Evolutionary conservation across 805 yeast genomes (phyloP).

Genomic region (Candida vartiovaarae): DNA sequence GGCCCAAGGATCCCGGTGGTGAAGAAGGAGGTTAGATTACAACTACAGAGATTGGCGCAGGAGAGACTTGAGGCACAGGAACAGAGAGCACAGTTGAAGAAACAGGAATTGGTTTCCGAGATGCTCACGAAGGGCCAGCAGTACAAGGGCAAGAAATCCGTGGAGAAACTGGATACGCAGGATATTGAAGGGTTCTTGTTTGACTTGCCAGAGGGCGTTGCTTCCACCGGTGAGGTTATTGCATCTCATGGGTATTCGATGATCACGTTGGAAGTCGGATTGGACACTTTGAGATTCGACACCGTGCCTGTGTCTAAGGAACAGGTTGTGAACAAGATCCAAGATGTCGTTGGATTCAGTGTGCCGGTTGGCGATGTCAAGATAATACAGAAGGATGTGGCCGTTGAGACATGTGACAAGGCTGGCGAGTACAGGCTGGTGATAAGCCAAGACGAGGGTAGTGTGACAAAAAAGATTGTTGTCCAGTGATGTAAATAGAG

Average conservation of each 20-base stretch:
- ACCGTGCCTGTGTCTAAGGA: slow-evolving; percentile 8
- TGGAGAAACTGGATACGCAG: slow-evolving; percentile 7
- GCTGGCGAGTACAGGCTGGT: slow-evolving; percentile 16
- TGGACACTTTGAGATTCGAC: slow-evolving; percentile 10
- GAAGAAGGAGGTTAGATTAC: slow-evolving; percentile 12
- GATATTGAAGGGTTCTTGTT: slow-evolving; percentile 19
- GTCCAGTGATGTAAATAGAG: slow-evolving; percentile 4
- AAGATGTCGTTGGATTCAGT: slow-evolving; percentile 5
- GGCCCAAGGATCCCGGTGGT: slow-evolving; percentile 24
- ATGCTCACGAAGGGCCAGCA: slow-evolving; percentile 1
- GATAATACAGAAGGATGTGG: slow-evolving; percentile 1
- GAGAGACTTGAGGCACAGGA: background rate
- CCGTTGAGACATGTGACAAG: slow-evolving; percentile 8
- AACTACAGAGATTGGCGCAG: slow-evolving; percentile 4
- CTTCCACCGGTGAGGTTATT: slow-evolving; percentile 2
- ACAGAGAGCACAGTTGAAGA: slow-evolving; percentile 1
- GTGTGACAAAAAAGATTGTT: slow-evolving; percentile 12
- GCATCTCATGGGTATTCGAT: slow-evolving; percentile 15
- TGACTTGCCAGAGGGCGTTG: slow-evolving; percentile 9
- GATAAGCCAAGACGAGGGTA: slow-evolving; percentile 10
- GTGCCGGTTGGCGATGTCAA: slow-evolving; percentile 16
- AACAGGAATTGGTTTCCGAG: background rate
- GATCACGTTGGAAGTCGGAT: slow-evolving; percentile 17
- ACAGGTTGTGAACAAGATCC: slow-evolving; percentile 9
- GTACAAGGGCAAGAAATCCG: background rate